These are phyloP conservation scores for Sporothrix humicola DNA, from an alignment of 2,329 filamentous ascomycete species.

Conservation along the genomic window DNA sequence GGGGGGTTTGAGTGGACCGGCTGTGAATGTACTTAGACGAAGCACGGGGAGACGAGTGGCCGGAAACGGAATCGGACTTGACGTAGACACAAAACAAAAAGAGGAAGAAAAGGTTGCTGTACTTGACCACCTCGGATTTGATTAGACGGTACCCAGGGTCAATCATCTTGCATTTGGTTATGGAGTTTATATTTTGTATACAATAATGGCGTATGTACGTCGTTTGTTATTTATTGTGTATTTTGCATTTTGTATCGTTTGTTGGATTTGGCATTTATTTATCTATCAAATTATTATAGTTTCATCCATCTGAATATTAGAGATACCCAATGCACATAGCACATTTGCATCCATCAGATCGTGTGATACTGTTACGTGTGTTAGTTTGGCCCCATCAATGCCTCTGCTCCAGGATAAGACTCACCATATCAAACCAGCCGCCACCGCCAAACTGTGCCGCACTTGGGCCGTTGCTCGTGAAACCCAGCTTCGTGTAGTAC, in stretches of 20 bases:
- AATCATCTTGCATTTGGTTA: constrained; percentile 9
- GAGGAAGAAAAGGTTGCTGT: neutral
- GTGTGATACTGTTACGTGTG: constrained; percentile 22
- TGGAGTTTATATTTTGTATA: constrained; percentile 2
- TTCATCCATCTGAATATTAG: constrained; percentile 18
- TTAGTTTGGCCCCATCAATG: neutral
- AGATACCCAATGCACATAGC: constrained; percentile 1
- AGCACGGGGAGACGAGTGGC: neutral
- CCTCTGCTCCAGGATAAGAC: neutral
- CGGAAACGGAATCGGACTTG: neutral
- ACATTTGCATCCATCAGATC: neutral
- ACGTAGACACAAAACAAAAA: neutral
- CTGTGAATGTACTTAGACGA: no score
- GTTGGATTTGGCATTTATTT: neutral
- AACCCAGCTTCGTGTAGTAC: constrained; percentile 80
- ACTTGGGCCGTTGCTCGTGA: constrained; percentile 71
- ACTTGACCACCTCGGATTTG: neutral
- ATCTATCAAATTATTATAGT: neutral
- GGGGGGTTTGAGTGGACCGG: neutral
- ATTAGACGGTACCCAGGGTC: neutral
- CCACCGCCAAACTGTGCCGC: constrained; percentile 75
- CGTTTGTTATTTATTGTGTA: neutral
- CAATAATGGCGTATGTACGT: neutral
- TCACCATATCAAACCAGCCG: constrained; percentile 82
- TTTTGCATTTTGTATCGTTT: neutral